These are phyloP conservation scores for Tricholoma saponaceum DNA, from an alignment of 768 basidiomycete species.

Conservation along the genomic window DNA sequence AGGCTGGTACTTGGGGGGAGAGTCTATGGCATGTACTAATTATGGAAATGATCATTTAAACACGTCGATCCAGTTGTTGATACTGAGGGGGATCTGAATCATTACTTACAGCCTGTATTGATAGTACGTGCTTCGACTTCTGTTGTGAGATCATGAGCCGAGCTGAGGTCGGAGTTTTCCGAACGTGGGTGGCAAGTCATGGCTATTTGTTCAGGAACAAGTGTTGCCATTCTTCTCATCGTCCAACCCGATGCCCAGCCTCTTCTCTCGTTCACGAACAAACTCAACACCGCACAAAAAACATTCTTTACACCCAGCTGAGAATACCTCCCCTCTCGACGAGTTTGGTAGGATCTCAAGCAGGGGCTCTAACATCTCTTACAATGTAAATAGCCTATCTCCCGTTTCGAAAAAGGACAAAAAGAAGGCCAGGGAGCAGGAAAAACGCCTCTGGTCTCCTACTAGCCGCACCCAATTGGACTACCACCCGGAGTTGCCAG, in stretches of 20 bases:
- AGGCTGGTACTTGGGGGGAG: constrained; percentile 4
- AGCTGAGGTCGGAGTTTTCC: constrained; percentile 20
- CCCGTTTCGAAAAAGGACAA: constrained; percentile 48
- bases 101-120: background rate
- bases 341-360: constrained; percentile 64
- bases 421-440: constrained; percentile 40
- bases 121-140: too few species aligned
- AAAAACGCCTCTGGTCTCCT: constrained; percentile 35
- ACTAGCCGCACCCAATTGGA: constrained; percentile 30
- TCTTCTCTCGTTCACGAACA: constrained; percentile 70
- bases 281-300: constrained; percentile 52
- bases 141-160: too few species aligned
- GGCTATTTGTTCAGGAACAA: constrained; percentile 3
- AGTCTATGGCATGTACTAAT: background rate
- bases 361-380: constrained; percentile 31
- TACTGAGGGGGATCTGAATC: background rate
- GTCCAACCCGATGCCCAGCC: constrained; percentile 57
- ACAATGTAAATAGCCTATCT: constrained; percentile 20
- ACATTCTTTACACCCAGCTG: constrained; percentile 17
- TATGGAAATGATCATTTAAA: background rate
- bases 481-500: constrained; percentile 23
- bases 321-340: constrained; percentile 37
- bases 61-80: too few species aligned
- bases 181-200: constrained; percentile 16
- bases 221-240: constrained; percentile 24